A percentile compares a stretch with the other conserved stretches of the same genome.
Evolutionary conservation across 2,329 filamentous ascomycete species (phyloP).

Genomic region (Colletotrichum tabaci): DNA sequence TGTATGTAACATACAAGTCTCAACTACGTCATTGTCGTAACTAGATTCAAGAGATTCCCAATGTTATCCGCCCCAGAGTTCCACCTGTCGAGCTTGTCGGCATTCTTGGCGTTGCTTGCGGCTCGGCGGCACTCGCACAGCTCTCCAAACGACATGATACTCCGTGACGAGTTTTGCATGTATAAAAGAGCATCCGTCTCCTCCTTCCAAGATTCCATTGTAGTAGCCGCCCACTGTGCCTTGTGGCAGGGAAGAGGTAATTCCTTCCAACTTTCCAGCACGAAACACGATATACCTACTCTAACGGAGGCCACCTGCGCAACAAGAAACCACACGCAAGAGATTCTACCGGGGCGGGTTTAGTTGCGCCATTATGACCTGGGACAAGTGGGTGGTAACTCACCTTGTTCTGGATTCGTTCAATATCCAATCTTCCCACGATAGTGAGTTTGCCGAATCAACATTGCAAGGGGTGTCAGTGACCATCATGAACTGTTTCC

Average conservation of each 20-base stretch:
- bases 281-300: conserved; percentile 9
- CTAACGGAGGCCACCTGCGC: conserved; percentile 28
- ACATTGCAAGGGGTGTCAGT: neutral
- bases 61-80: conserved; percentile 38
- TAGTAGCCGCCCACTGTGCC: conserved; percentile 22
- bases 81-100: conserved; percentile 26
- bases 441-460: neutral
- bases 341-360: neutral
- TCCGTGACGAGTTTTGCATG: neutral
- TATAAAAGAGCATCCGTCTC: conserved; percentile 9
- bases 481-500: conserved; percentile 9
- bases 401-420: conserved; percentile 32
- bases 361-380: neutral
- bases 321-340: conserved; percentile 33
- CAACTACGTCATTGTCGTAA: conserved; percentile 8
- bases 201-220: conserved; percentile 21
- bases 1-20: neutral
- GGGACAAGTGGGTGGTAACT: neutral
- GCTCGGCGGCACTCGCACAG: conserved; percentile 10
- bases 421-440: conserved; percentile 35
- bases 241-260: conserved; percentile 29
- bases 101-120: neutral
- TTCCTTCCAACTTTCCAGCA: conserved; percentile 27
- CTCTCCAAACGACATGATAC: conserved; percentile 11
- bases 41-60: conserved; percentile 28